These are phyloP conservation scores for Melanomma pulvis-pyrius DNA, from an alignment of 495 filamentous ascomycete genomes.

Conservation along the genomic window DNA sequence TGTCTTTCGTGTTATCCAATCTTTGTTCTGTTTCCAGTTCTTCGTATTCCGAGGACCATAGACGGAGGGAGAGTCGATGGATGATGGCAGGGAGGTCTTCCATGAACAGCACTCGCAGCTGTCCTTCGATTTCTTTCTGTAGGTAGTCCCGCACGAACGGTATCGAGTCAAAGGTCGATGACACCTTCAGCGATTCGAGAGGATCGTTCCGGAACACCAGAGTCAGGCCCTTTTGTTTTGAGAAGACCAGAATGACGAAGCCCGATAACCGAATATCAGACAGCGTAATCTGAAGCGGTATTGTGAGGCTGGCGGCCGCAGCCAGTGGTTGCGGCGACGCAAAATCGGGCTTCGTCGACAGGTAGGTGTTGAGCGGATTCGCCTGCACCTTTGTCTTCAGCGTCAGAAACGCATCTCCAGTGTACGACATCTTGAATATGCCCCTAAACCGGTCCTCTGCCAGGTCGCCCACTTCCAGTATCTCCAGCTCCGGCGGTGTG, in stretches of 20 bases:
- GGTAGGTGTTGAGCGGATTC: slow-evolving; percentile 94
- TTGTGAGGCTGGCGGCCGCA: slow-evolving; percentile 88
- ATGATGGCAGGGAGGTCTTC: slow-evolving; percentile 96
- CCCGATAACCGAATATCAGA: slow-evolving; percentile 97
- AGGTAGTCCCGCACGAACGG: slow-evolving; percentile 97
- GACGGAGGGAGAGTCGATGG: slow-evolving; percentile 82
- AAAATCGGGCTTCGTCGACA: slow-evolving; percentile 86
- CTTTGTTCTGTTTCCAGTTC: slow-evolving; percentile 59
- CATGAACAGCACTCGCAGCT: slow-evolving; percentile 90
- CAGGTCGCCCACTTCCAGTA: slow-evolving; percentile 93
- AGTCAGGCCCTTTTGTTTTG: slow-evolving; percentile 92
- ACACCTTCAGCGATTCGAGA: slow-evolving; percentile 95
- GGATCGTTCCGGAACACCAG: slow-evolving; percentile 98
- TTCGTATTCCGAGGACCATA: slow-evolving; percentile 88
- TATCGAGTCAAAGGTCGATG: slow-evolving; percentile 97
- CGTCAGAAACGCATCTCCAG: slow-evolving; percentile 91
- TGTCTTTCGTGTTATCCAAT: slow-evolving; percentile 52
- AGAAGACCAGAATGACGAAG: slow-evolving; percentile 97
- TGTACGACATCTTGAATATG: slow-evolving; percentile 99
- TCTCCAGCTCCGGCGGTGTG: slow-evolving; percentile 90
- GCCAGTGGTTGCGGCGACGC: slow-evolving; percentile 92
- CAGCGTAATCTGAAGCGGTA: slow-evolving; percentile 92
- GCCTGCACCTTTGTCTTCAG: slow-evolving; percentile 95
- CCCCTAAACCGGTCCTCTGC: slow-evolving; percentile 96
- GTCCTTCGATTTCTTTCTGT: slow-evolving; percentile 94